These are phyloP conservation scores for Pyricularia sp. DNA, from an alignment of 2,329 filamentous ascomycete genomes.

Conservation along the genomic window DNA sequence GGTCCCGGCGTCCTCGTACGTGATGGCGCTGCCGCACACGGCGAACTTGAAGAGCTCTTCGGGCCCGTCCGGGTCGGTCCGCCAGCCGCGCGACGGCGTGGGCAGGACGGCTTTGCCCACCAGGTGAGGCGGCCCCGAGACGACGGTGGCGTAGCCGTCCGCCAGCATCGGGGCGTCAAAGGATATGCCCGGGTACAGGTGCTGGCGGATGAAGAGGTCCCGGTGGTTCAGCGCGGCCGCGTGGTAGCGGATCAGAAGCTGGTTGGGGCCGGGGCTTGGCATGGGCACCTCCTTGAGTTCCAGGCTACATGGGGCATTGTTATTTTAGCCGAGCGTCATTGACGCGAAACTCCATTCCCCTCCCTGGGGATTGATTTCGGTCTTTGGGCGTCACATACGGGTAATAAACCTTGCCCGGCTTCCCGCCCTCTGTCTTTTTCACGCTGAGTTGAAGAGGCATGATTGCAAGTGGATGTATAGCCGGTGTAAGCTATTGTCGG, in stretches of 20 bases:
- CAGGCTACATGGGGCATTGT: conserved; percentile 26
- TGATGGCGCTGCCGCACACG: conserved; percentile 56
- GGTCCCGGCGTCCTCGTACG: conserved; percentile 50
- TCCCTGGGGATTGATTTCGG: not conserved
- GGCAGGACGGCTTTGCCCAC: conserved; percentile 61
- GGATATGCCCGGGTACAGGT: conserved; percentile 75
- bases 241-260: conserved; percentile 63
- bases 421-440: conserved; percentile 55
- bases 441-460: conserved; percentile 49
- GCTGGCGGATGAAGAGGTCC: conserved; percentile 86
- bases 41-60: conserved; percentile 47
- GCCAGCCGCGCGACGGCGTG: conserved; percentile 69
- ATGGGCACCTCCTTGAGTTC: conserved; percentile 47
- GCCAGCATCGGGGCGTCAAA: conserved; percentile 69
- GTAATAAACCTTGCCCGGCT: conserved; percentile 81
- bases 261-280: conserved; percentile 47
- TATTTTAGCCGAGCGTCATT: not conserved
- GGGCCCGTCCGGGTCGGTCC: conserved; percentile 55
- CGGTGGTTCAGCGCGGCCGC: conserved; percentile 87
- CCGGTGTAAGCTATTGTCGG: not conserved
- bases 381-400: conserved; percentile 34
- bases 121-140: conserved; percentile 36
- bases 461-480: not conserved
- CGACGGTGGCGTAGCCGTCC: conserved; percentile 69
- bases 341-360: not conserved